Conservation (phyloP, 108 stramenopile genomes). For the Skeletonema grethae region DNA sequence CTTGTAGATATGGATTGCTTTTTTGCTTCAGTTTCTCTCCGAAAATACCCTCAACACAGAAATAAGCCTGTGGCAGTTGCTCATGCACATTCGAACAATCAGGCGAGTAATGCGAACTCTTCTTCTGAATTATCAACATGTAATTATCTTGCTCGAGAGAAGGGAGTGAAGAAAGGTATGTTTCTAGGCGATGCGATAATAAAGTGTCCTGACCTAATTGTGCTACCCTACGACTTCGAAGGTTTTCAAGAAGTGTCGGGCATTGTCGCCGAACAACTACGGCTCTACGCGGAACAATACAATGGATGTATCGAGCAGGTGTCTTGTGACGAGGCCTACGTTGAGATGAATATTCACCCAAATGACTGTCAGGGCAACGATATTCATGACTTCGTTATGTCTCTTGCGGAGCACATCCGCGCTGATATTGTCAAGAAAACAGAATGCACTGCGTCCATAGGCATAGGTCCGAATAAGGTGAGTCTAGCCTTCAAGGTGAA, state of each 20-base stretch:
- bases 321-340: slow-evolving; percentile 92
- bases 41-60: slow-evolving; percentile 80
- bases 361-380: slow-evolving; percentile 35
- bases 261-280: slow-evolving; percentile 76
- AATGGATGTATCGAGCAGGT: slow-evolving; percentile 84
- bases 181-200: slow-evolving; percentile 86
- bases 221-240: slow-evolving; percentile 91
- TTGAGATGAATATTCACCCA: slow-evolving; percentile 63
- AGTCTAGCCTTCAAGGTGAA: background rate
- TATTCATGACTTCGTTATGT: slow-evolving; percentile 17
- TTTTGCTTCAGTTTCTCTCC: slow-evolving; percentile 88
- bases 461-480: slow-evolving; percentile 78
- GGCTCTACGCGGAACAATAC: slow-evolving; percentile 54
- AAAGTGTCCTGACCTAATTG: slow-evolving; percentile 86
- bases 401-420: slow-evolving; percentile 60
- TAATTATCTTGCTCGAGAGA: slow-evolving; percentile 90
- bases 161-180: slow-evolving; percentile 92
- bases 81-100: slow-evolving; percentile 53
- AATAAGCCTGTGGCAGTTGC: slow-evolving; percentile 89
- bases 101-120: slow-evolving; percentile 51
- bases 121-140: slow-evolving; percentile 91
- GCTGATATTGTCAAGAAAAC: slow-evolving; percentile 73
- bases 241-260: slow-evolving; percentile 85
- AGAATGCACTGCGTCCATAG: slow-evolving; percentile 89
- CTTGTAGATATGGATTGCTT: slow-evolving; percentile 98